Base-by-base conservation (phyloP, 192 early-diverging fungal species). In the Podila epicladia region DNA sequence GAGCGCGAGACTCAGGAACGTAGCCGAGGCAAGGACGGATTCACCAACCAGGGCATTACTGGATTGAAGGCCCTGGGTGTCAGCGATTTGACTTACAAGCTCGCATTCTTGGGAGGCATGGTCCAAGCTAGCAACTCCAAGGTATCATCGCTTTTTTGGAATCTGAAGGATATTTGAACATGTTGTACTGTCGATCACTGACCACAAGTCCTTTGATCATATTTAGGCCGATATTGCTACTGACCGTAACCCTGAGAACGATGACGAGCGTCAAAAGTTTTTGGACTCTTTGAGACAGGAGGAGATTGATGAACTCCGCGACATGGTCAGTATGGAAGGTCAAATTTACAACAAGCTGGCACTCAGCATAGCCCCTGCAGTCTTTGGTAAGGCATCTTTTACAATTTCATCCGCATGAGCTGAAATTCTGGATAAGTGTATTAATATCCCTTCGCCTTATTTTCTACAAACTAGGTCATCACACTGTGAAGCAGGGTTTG, bases 401-500 rank as follows among this genome's bases (percentile, higher is more conserved):
- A 29, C 63, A 50, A 51, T 2, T 26, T 73, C 26, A 22, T 49
- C 19, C 45, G 29, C 35, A 45, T 7, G 53, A 22, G 7, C 4
- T 24, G 29, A 64, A 37, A 9, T 9, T 15, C n/a, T 31, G 62
- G 29, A 41, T 3, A 3, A 15, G 32, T 37, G 33, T 24, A 32
- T 64, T 29, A 24, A 41, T 33, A 33, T 4, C 49, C 33, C 8
- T 22, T 17, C 13, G 13, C 20, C 19, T 29, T 15, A 32, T 79
- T 55, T 22, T 5, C n/a, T 5, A 67, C 11, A 80, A 28, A 9
- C 53, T 69, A 88, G 92, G 95, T 1, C 96, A 99, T 79, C 93
- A 96, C 48, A 94, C 94, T 64, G 92, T 99, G 58, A 99, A 99
- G 86, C 96, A 97, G 66, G 97, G 97, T 37, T 84, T 99, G 41